These are phyloP conservation scores for Davidsoniella virescens DNA, from an alignment of 2,329 filamentous ascomycete genomes.

Conservation along the genomic window DNA sequence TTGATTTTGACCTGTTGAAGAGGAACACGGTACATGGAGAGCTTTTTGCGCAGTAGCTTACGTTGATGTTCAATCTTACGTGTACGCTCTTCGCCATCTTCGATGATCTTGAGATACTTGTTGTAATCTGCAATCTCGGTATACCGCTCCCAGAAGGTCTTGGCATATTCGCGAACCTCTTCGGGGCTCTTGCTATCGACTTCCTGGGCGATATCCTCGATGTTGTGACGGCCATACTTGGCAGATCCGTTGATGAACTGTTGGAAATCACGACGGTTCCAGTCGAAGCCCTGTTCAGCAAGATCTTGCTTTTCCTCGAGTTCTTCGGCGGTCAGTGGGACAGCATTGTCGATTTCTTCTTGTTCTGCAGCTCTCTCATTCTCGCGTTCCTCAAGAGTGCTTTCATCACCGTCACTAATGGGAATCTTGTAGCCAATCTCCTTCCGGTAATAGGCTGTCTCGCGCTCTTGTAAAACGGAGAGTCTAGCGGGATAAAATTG, in stretches of 20 bases:
- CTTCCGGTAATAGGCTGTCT: conserved; percentile 90
- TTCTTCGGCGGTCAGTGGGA: conserved; percentile 76
- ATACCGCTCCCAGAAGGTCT: conserved; percentile 93
- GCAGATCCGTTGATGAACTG: conserved; percentile 94
- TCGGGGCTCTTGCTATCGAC: conserved; percentile 76
- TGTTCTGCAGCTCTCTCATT: conserved; percentile 79
- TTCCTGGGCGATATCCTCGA: conserved; percentile 69
- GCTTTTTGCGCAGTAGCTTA: conserved; percentile 87
- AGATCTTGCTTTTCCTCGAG: conserved; percentile 71
- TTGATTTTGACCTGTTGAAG: conserved; percentile 97
- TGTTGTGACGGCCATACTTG: conserved; percentile 78
- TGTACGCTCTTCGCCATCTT: conserved; percentile 80
- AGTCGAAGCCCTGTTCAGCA: conserved; percentile 76
- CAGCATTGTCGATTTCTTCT: conserved; percentile 81
- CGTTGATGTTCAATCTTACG: conserved; percentile 82
- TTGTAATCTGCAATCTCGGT: conserved; percentile 76
- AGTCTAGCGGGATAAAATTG: conserved; percentile 86
- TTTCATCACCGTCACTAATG: conserved; percentile 73
- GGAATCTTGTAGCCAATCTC: conserved; percentile 92
- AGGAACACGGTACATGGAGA: conserved; percentile 90
- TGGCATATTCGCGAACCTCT: conserved; percentile 81
- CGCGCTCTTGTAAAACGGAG: conserved; percentile 81
- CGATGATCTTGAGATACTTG: conserved; percentile 79
- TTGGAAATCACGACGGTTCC: conserved; percentile 96
- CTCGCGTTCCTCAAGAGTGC: conserved; percentile 71